Evolutionary conservation across 495 filamentous ascomycete genomes (phyloP).

Genomic region (Trichodelitschia bisporula): DNA sequence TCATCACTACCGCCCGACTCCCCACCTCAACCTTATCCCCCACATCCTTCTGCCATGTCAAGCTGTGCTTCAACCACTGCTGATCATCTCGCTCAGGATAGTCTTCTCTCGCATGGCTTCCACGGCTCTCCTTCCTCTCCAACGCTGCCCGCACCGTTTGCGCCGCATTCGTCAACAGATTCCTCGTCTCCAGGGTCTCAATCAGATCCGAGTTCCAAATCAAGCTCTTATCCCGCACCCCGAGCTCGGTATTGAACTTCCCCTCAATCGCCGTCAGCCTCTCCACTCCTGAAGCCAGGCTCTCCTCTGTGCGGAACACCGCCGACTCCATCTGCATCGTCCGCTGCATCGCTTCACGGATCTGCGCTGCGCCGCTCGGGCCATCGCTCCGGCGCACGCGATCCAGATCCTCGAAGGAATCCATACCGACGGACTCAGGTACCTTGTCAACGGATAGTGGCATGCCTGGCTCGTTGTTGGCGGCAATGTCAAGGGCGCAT

Average conservation of each 20-base stretch:
- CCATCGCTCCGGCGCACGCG: conserved; percentile 56
- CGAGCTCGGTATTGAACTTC: conserved; percentile 25
- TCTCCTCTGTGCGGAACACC: conserved; percentile 90
- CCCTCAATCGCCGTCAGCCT: conserved; percentile 58
- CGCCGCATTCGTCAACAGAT: conserved; percentile 82
- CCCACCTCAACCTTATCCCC: conserved; percentile 6
- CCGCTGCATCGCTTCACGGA: conserved; percentile 86
- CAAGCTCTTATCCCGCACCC: conserved; percentile 40
- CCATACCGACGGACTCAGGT: conserved; percentile 59
- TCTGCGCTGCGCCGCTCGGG: conserved; percentile 58
- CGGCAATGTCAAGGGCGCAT: conserved; percentile 82
- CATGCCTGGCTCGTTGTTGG: conserved; percentile 56
- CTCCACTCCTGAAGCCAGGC: conserved; percentile 57
- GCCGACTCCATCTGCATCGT: conserved; percentile 91
- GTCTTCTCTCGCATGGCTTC: conserved; percentile 88
- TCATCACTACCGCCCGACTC: conserved; percentile 6
- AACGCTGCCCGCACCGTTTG: conserved; percentile 77
- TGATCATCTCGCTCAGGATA: conserved; percentile 79
- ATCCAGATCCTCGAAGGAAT: conserved; percentile 67
- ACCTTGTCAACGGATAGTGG: conserved; percentile 53
- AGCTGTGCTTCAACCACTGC: conserved; percentile 96
- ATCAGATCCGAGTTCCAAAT: conserved; percentile 98
- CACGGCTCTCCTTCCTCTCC: conserved; percentile 82
- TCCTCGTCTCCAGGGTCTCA: conserved; percentile 83
- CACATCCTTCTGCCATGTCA: conserved; percentile 67